phyloP scores from a whole-genome alignment of 2,329 filamentous ascomycete species.

The Neonectria neomacrospora region DNA sequence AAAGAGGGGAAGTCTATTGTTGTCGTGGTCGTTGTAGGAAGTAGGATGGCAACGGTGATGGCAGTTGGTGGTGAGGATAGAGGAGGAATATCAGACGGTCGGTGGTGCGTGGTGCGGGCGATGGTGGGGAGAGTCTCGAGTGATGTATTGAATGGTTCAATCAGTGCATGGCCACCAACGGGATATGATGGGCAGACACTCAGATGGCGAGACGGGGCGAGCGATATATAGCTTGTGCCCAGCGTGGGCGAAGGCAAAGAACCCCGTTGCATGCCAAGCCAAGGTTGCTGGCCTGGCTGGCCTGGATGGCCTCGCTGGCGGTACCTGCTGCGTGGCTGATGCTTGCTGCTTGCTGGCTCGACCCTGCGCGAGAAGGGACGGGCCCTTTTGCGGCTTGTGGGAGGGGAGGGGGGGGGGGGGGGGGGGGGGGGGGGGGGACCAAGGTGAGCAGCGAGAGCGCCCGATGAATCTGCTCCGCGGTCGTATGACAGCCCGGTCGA shows the following conservation, averaged over 20 bases:
- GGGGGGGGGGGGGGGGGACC: no score
- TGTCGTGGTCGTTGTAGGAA: conserved; percentile 16
- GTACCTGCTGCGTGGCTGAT: neutral
- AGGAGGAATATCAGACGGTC: conserved; percentile 37
- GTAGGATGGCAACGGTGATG: neutral
- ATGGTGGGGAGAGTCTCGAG: conserved; percentile 42
- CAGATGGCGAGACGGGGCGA: conserved; percentile 45
- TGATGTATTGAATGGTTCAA: conserved; percentile 37
- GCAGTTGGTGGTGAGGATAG: conserved; percentile 9
- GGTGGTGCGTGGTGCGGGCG: conserved; percentile 37
- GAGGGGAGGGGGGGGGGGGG: no score
- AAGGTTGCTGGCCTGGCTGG: no score
- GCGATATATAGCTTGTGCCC: conserved; percentile 45
- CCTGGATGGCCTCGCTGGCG: conserved; percentile 5
- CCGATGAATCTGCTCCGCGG: conserved; percentile 43
- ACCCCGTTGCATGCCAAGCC: neutral
- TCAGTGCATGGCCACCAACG: conserved; percentile 37
- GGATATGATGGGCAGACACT: conserved; percentile 41
- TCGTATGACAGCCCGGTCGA: conserved; percentile 45
- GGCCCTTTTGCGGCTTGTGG: no score
- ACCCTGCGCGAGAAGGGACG: no score
- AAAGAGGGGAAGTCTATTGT: conserved; percentile 16
- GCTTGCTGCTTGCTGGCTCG: no score
- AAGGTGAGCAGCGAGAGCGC: conserved; percentile 40
- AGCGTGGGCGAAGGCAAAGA: conserved; percentile 10